A percentile compares a stretch with the other conserved stretches of the same genome.
These are phyloP conservation scores for Picea sitchensis DNA, from an alignment of 75 land plant species.

Conservation along the genomic window DNA sequence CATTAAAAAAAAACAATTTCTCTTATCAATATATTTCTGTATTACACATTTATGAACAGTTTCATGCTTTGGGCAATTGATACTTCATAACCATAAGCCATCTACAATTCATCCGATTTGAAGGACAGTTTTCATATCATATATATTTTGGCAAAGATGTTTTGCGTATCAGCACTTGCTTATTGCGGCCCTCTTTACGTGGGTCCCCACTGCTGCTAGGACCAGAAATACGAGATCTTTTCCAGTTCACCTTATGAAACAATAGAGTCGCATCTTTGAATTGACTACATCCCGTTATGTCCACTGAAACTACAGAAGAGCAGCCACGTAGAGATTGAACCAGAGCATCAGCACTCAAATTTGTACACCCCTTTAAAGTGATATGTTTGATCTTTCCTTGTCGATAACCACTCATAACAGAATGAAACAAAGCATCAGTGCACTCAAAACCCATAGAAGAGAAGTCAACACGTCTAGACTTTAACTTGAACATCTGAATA, in stretches of 20 bases:
- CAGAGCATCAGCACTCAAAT: slow-evolving; percentile 45
- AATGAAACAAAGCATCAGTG: slow-evolving; percentile 46
- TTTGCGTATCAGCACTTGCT: too few relatives aligned
- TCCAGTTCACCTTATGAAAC: slow-evolving; percentile 55
- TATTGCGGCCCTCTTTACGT: slow-evolving; percentile 6
- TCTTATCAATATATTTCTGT: too few relatives aligned
- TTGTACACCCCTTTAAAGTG: slow-evolving; percentile 51
- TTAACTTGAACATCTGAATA: slow-evolving; percentile 36
- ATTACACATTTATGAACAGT: too few relatives aligned
- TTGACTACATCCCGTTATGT: slow-evolving; percentile 72
- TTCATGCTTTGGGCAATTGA: too few relatives aligned
- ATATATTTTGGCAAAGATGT: too few relatives aligned
- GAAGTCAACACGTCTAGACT: slow-evolving; percentile 57
- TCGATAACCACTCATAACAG: slow-evolving; percentile 49
- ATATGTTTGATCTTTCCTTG: slow-evolving; percentile 50
- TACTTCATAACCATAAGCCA: too few relatives aligned
- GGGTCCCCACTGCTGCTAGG: not conserved
- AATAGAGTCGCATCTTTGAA: slow-evolving; percentile 47
- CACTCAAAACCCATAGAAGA: slow-evolving; percentile 55
- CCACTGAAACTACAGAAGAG: slow-evolving; percentile 48
- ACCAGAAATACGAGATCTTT: slow-evolving; percentile 12
- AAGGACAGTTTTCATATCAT: too few relatives aligned
- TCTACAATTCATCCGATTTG: too few relatives aligned
- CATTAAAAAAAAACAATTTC: too few relatives aligned
- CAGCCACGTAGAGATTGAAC: slow-evolving; percentile 49